Base-by-base conservation (phyloP, 495 filamentous ascomycete species). In the Penicillium bovifimosum region DNA sequence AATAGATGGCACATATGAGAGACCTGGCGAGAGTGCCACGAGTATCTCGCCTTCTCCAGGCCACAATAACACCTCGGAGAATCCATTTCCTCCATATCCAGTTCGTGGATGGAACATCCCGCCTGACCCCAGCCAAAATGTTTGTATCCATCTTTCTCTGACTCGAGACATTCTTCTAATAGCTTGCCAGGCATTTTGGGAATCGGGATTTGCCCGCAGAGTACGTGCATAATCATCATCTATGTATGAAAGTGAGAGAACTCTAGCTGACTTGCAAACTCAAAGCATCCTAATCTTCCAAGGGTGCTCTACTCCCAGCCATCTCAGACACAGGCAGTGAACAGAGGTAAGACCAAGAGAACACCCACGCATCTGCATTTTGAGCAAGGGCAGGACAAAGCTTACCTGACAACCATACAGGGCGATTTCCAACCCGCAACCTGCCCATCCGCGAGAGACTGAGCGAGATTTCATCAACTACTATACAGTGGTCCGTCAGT, bases 61-160 rank as follows among this genome's bases (percentile, higher is more conserved):
- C 2, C n/a, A 24, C 0, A 27, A 8, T 14, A 14, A 17, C 9
- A 32, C 29, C 9, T 7, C 16, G 14, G 13, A 29, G 7, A 41
- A 34, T 5, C 34, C n/a, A 4, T 54, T 11, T 8, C 51, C 51
- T 10, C 35, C 36, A 2, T 54, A 47, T 40, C 51, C 51, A 10
- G 27, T 26, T 26, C 24, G 16, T 11, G 43, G 50, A 43, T 29
- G 24, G 11, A 14, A 28, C 1, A 11, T 24, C 18, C 18, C 28
- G 7, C 17, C 43, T 34, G 51, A 54, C 11, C 51, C 43, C 13
- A 54, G 51, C n/a, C 36, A 28, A 8, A 54, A 54, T 27, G 51
- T 54, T 47, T 26, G 43, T 54, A 24, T 33, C 26, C 9, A 41
- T 34, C 26, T 6, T 6, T 14, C 40, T 34, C 10, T 5, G 11